Conservation (phyloP, 805 yeast species). For the Starmerella vaccinii region DNA sequence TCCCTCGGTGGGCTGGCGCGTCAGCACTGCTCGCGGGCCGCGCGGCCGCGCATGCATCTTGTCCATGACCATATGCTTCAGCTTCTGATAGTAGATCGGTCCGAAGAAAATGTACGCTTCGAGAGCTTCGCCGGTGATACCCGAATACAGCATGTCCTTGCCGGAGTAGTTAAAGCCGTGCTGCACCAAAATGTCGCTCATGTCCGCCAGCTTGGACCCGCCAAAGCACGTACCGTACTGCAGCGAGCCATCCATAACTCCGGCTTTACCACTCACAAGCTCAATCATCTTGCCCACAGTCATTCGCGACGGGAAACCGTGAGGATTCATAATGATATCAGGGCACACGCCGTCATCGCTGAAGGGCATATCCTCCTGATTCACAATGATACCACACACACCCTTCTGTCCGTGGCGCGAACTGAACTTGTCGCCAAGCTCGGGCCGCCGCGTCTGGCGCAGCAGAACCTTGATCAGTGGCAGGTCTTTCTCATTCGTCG, state of each 20-base stretch:
- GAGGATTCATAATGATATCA: constrained; percentile 97
- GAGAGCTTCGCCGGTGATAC: constrained; percentile 92
- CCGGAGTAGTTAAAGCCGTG: constrained; percentile 92
- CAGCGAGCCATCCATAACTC: constrained; percentile 80
- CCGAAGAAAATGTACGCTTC: constrained; percentile 98
- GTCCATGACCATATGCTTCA: constrained; percentile 97
- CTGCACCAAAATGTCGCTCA: constrained; percentile 81
- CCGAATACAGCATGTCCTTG: constrained; percentile 94
- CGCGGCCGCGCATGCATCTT: constrained; percentile 99
- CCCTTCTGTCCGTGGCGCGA: constrained; percentile 98
- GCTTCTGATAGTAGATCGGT: constrained; percentile 93
- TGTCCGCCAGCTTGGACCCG: constrained; percentile 90
- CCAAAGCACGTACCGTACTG: constrained; percentile 99
- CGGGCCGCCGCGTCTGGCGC: constrained; percentile 95
- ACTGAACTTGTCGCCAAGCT: constrained; percentile 92
- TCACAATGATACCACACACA: constrained; percentile 96
- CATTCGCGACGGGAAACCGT: constrained; percentile 99
- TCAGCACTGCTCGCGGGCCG: constrained; percentile 95
- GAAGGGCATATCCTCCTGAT: constrained; percentile 94
- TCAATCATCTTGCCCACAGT: constrained; percentile 98
- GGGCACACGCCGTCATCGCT: constrained; percentile 87
- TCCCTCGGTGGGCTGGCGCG: constrained; percentile 98
- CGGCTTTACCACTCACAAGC: constrained; percentile 92
- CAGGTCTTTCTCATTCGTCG: constrained; percentile 90
- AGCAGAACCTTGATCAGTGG: constrained; percentile 83